Conservation (phyloP, 345 rosid genomes). For the Anacardium occidentale region DNA sequence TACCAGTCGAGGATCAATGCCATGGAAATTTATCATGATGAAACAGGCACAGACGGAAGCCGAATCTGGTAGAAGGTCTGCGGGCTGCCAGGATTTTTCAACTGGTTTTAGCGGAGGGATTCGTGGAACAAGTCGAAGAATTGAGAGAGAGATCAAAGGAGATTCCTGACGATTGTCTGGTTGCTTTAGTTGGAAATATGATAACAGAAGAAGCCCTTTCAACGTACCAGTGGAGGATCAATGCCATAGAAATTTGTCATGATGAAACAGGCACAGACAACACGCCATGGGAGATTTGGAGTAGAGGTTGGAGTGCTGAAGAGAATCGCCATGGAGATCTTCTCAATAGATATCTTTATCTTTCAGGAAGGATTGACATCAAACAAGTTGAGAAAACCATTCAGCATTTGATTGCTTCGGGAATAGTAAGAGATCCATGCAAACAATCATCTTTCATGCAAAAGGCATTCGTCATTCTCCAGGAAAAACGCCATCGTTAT, state of each 20-base stretch:
- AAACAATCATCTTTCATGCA: no score
- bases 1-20: conserved; percentile 34
- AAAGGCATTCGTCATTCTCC: no score
- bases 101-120: no score
- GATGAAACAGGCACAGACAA: no score
- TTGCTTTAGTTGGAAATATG: conserved; percentile 33
- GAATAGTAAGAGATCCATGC: conserved; percentile 54
- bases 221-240: conserved; percentile 32
- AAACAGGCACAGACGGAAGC: conserved; percentile 32
- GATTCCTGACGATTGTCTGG: conserved; percentile 18
- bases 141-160: no score
- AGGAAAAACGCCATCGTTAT: no score
- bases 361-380: conserved; percentile 64
- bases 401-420: no score
- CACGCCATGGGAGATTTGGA: no score
- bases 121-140: conserved; percentile 3
- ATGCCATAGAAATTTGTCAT: conserved; percentile 28
- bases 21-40: conserved; percentile 30
- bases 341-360: conserved; percentile 59
- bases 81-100: no score
- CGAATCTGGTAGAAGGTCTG: no score
- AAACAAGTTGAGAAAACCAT: conserved; percentile 31
- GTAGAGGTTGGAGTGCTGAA: no score
- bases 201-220: not conserved
- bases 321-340: no score